Evolutionary conservation across 1,284 basidiomycete species (phyloP).

Genomic region (Mixia osmundae): DNA sequence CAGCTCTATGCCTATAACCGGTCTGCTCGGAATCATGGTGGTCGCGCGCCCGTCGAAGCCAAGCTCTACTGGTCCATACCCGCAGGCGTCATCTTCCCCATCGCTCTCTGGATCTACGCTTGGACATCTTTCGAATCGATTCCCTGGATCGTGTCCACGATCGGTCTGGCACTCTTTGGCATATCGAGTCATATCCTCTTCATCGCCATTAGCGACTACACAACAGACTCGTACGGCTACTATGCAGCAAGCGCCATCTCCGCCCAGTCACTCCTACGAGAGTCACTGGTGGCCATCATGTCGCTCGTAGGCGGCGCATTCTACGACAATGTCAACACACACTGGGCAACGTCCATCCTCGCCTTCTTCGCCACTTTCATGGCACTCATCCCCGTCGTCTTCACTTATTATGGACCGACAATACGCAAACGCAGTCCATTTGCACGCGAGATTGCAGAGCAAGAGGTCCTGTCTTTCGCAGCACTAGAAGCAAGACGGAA

Average conservation of each 20-base stretch:
- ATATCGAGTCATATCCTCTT: slow-evolving; percentile 6
- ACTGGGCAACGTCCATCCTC: slow-evolving; percentile 17
- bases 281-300: slow-evolving; percentile 4
- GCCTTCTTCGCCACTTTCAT: slow-evolving; percentile 15
- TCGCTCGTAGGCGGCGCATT: slow-evolving; percentile 4
- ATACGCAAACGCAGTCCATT: slow-evolving; percentile 12
- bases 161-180: slow-evolving; percentile 6
- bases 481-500: too few relatives aligned
- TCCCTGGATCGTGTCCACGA: slow-evolving; percentile 5
- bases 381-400: slow-evolving; percentile 17
- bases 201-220: slow-evolving; percentile 4
- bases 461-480: too few relatives aligned
- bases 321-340: slow-evolving; percentile 16
- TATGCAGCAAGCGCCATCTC: slow-evolving; percentile 2
- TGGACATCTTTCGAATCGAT: slow-evolving; percentile 4
- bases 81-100: slow-evolving; percentile 1
- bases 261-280: slow-evolving; percentile 7
- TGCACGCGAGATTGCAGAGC: slow-evolving; percentile 4
- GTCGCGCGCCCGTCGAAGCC: neutral
- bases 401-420: slow-evolving; percentile 14
- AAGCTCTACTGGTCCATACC: neutral
- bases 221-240: slow-evolving; percentile 1
- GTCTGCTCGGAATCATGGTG: too few relatives aligned
- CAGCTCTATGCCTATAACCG: too few relatives aligned
- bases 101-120: slow-evolving; percentile 6